A percentile compares a stretch with the other conserved stretches of the same genome.
Evolutionary conservation across 495 filamentous ascomycete species (phyloP).

Genomic region (Hyaloscypha hepaticicola): DNA sequence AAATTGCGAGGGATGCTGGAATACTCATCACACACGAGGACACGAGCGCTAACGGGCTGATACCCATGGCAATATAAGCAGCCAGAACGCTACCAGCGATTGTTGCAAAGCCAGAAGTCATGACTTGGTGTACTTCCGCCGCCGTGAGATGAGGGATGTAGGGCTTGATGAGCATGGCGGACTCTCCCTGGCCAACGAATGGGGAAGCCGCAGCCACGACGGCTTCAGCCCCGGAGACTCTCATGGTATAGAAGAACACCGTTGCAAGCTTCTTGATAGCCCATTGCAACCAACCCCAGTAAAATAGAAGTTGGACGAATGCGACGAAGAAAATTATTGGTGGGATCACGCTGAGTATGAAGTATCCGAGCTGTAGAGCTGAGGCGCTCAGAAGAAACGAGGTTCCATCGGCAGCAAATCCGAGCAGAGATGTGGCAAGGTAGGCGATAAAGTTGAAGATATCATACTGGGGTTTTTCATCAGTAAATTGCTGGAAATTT

Average conservation of each 20-base stretch:
- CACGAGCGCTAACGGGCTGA: slow-evolving; percentile 82
- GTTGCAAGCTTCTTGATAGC: slow-evolving; percentile 79
- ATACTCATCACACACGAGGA: slow-evolving; percentile 94
- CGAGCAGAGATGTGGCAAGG: slow-evolving; percentile 66
- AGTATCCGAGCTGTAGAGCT: slow-evolving; percentile 37
- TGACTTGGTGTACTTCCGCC: slow-evolving; percentile 87
- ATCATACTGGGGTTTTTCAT: slow-evolving; percentile 48
- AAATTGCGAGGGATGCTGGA: slow-evolving; percentile 80
- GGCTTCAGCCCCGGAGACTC: slow-evolving; percentile 89
- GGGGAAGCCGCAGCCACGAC: slow-evolving; percentile 92
- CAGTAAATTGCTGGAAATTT: neutral
- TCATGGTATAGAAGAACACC: slow-evolving; percentile 88
- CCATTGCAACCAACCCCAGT: slow-evolving; percentile 81
- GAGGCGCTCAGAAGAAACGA: slow-evolving; percentile 62
- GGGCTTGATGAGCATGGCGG: slow-evolving; percentile 85
- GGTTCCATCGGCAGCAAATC: slow-evolving; percentile 68
- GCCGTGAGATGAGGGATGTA: slow-evolving; percentile 80
- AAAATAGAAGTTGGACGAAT: slow-evolving; percentile 78
- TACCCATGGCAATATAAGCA: slow-evolving; percentile 75
- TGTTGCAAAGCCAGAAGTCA: slow-evolving; percentile 70
- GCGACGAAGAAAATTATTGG: slow-evolving; percentile 93
- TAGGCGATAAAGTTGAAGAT: slow-evolving; percentile 85
- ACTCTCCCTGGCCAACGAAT: slow-evolving; percentile 93
- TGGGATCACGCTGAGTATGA: slow-evolving; percentile 70
- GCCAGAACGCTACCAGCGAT: slow-evolving; percentile 74